These are phyloP conservation scores for Solanum chmielewskii DNA, from an alignment of 257 asterid genomes.

Conservation along the genomic window DNA sequence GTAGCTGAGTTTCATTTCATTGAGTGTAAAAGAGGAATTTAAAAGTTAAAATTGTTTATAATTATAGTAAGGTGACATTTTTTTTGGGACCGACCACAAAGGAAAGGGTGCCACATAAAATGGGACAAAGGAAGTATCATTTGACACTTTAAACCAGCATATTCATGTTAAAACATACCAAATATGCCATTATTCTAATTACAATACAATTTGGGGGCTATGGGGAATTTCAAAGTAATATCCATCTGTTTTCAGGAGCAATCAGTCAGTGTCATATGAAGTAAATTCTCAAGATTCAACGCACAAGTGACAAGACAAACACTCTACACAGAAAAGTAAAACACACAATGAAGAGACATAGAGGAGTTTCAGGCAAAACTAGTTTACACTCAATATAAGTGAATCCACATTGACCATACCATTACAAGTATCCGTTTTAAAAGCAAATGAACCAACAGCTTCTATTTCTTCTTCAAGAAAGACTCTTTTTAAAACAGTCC, in stretches of 20 bases:
- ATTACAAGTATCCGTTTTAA: not conserved
- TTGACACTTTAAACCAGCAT: not conserved
- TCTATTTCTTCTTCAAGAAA: not conserved
- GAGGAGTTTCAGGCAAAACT: not conserved
- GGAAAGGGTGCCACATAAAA: not conserved
- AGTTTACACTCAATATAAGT: not conserved
- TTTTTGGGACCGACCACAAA: not conserved
- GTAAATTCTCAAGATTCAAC: not conserved
- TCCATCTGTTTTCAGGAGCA: not conserved
- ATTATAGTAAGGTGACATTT: not conserved
- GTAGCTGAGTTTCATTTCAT: not conserved
- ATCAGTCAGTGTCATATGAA: not conserved
- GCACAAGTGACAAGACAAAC: not conserved
- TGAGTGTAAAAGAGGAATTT: not conserved
- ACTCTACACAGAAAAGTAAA: not conserved
- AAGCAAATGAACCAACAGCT: not conserved
- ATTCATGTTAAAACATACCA: not conserved
- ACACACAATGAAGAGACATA: not conserved
- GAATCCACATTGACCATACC: not conserved
- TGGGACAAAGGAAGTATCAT: not conserved
- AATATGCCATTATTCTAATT: not conserved
- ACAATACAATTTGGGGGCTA: not conserved
- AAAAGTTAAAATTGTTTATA: not conserved
- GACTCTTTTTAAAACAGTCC: not conserved
- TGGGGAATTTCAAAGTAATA: not conserved